Evolutionary conservation across 2,329 filamentous ascomycete species (phyloP).

Genomic region (Cladosporium halotolerans): DNA sequence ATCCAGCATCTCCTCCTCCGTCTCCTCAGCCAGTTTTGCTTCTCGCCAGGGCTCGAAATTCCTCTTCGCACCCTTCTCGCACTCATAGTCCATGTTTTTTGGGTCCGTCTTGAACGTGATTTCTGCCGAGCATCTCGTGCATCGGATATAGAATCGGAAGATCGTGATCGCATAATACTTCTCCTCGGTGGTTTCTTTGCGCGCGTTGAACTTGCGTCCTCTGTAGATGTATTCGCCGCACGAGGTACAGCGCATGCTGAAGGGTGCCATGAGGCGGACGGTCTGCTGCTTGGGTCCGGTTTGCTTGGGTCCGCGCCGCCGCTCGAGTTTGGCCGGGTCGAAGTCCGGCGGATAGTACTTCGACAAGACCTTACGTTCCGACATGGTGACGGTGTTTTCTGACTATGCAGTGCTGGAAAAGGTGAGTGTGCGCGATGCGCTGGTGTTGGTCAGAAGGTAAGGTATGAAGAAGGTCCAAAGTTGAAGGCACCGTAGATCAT

Average conservation of each 20-base stretch:
- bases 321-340: constrained; percentile 72
- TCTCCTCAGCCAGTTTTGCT: constrained; percentile 63
- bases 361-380: constrained; percentile 73
- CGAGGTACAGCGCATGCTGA: constrained; percentile 66
- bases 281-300: constrained; percentile 75
- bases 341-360: constrained; percentile 73
- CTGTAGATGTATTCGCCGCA: constrained; percentile 84
- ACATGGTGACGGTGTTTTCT: constrained; percentile 50
- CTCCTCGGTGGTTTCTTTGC: constrained; percentile 87
- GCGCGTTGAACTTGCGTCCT: constrained; percentile 89
- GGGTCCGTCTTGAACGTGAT: constrained; percentile 94
- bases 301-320: constrained; percentile 60
- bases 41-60: constrained; percentile 91
- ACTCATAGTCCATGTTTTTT: constrained; percentile 85
- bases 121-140: constrained; percentile 76
- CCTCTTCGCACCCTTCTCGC: constrained; percentile 75
- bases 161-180: constrained; percentile 85
- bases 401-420: background rate
- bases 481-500: background rate
- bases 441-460: background rate
- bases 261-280: constrained; percentile 85
- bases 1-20: constrained; percentile 80
- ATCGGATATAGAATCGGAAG: constrained; percentile 76
- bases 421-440: background rate
- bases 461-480: background rate